These are phyloP conservation scores for Solanum pennellii DNA, from an alignment of 257 asterid genomes.

Conservation along the genomic window DNA sequence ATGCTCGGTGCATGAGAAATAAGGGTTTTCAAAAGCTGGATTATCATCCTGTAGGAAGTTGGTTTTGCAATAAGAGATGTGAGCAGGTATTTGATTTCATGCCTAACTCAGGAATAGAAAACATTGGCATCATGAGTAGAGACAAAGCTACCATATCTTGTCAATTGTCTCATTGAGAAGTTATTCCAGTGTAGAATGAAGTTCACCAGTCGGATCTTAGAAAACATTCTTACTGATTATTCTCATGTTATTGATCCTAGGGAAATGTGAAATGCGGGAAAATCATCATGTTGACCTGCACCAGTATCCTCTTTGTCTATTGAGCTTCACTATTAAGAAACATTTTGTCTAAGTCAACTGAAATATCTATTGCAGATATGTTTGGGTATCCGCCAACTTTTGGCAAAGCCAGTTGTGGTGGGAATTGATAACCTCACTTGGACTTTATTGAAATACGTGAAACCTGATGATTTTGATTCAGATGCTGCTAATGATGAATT, in stretches of 20 bases:
- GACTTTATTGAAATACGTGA: conserved; percentile 48
- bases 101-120: neutral
- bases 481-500: conserved; percentile 21
- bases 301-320: neutral
- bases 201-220: neutral
- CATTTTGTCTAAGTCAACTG: neutral
- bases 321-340: neutral
- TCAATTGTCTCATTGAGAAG: neutral
- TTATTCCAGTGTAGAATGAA: neutral
- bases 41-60: conserved; percentile 19
- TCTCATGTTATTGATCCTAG: neutral
- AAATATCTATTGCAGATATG: conserved; percentile 37
- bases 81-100: conserved; percentile 31
- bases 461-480: conserved; percentile 15
- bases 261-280: neutral
- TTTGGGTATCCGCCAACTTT: conserved; percentile 33
- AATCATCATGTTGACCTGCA: neutral
- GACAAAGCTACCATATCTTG: neutral
- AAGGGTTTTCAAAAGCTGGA: conserved; percentile 16
- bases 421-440: conserved; percentile 45
- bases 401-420: conserved; percentile 45
- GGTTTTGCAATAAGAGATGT: conserved; percentile 60
- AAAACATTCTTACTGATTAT: neutral
- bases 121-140: neutral
- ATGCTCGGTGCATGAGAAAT: conserved; percentile 33